A percentile compares a stretch with the other conserved stretches of the same genome.
Conservation (phyloP, 2,329 filamentous ascomycete genomes). For the Colletotrichum musae region DNA sequence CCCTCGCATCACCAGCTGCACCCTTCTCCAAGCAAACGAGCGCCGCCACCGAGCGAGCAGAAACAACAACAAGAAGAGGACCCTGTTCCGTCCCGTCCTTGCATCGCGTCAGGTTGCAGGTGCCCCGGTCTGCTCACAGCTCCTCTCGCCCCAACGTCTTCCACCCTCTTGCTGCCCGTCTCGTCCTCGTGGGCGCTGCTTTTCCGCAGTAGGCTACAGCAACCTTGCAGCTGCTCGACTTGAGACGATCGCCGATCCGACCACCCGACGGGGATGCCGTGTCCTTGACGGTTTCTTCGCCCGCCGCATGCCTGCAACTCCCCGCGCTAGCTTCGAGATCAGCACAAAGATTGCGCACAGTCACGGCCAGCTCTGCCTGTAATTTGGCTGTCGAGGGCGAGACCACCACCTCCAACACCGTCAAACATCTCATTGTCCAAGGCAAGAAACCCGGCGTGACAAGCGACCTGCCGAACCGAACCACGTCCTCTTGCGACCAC, state of each 20-base stretch:
- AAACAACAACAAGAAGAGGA: background rate
- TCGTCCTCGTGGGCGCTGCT: background rate
- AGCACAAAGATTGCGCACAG: slow-evolving; percentile 31
- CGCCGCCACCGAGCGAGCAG: slow-evolving; percentile 9
- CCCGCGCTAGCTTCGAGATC: slow-evolving; percentile 39
- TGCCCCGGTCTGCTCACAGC: slow-evolving; percentile 1
- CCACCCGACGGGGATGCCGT: slow-evolving; percentile 33
- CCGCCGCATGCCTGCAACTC: slow-evolving; percentile 35
- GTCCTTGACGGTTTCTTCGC: slow-evolving; percentile 20
- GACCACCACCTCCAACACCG: slow-evolving; percentile 21
- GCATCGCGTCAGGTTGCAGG: slow-evolving; percentile 1
- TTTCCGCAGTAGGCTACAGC: background rate
- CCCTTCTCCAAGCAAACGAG: slow-evolving; percentile 4
- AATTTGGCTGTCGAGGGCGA: slow-evolving; percentile 21
- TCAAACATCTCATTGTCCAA: slow-evolving; percentile 3
- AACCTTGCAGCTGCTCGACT: slow-evolving; percentile 21
- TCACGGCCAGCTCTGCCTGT: slow-evolving; percentile 22
- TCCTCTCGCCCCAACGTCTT: background rate
- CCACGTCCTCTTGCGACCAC: slow-evolving; percentile 2
- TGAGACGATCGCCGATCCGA: slow-evolving; percentile 40
- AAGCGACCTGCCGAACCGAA: slow-evolving; percentile 17
- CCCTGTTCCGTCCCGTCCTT: slow-evolving; percentile 24
- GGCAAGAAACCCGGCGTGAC: slow-evolving; percentile 12
- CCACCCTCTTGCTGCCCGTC: background rate
- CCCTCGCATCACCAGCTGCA: slow-evolving; percentile 12